phyloP scores from a whole-genome alignment of 2,329 filamentous ascomycete genomes.

The Diplodia seriata region DNA sequence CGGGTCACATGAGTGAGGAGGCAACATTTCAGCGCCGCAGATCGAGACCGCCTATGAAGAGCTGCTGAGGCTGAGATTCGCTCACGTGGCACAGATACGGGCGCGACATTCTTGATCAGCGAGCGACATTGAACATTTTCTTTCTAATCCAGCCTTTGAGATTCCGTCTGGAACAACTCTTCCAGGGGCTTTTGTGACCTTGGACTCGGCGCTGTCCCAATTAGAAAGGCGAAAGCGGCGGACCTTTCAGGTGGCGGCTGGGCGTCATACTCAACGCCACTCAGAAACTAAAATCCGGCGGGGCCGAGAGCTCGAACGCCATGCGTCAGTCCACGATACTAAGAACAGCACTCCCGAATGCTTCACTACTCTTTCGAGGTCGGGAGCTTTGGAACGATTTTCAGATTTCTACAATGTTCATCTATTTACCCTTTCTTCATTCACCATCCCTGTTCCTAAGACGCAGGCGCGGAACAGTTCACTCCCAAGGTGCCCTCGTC shows the following conservation, averaged over 20 bases:
- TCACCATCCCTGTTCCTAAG: background rate
- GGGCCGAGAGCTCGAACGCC: no score
- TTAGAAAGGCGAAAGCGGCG: background rate
- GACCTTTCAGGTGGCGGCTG: background rate
- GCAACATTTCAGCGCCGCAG: constrained; percentile 43
- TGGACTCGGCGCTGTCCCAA: background rate
- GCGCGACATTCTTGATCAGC: constrained; percentile 56
- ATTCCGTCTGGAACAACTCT: background rate
- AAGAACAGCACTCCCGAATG: background rate
- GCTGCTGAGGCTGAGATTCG: constrained; percentile 65
- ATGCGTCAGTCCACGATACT: background rate
- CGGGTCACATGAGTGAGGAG: constrained; percentile 51
- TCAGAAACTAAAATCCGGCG: no score
- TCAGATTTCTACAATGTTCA: background rate
- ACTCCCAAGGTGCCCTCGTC: constrained; percentile 18
- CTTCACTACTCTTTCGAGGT: background rate
- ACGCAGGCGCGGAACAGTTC: constrained; percentile 18
- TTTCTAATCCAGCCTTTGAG: background rate
- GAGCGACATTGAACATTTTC: background rate
- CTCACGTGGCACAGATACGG: constrained; percentile 73
- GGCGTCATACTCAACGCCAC: background rate
- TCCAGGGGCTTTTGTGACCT: background rate
- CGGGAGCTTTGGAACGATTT: background rate
- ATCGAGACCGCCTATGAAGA: constrained; percentile 61
- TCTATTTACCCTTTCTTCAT: background rate